Base-by-base conservation (phyloP, 2,329 filamentous ascomycete genomes). In the Fusarium mexicanum region DNA sequence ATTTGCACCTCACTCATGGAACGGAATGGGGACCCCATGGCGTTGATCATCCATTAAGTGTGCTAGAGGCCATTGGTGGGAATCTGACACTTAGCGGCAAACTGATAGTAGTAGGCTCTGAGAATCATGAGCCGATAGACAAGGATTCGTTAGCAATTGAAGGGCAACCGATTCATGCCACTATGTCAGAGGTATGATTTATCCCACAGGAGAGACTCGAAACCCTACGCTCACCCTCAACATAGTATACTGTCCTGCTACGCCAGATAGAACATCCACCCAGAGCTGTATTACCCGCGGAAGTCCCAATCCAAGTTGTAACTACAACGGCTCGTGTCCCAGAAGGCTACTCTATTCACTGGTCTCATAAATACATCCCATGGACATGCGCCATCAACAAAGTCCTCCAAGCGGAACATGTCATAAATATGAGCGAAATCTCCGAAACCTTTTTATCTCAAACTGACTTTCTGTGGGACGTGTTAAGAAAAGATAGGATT, bases 401-500 rank as follows among this genome's bases (percentile, higher is more conserved):
- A 18, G 29, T 7, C 3, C 5, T 44, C 3, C 7, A 55, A 16
- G 31, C 38, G 9, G 2, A 44, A 11, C n/a, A 61, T 37, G 12
- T 43, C n/a, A 44, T 55, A 44, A 5, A 55, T 5, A 55, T 61
- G 59, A 43, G 6, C 12, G 14, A 31, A 8, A 10, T 35, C 1
- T 11, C 31, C 2, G 29, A 33, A 4, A 4, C 16, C 11, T 20
- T 33, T 18, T 3, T 10, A 5, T 33, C 22, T 14, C 11, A 5
- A 14, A 24, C 12, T 8, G 4, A 5, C 8, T 51, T 51, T 8
- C 1, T 51, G 0, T 35, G 48, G 31, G 22, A 51, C 0, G 4
- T 24, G 3, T 18, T 18, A 5, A n/a, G 5, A 18, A 9, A 2
- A 18, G 22, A n/a, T 3, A 18, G 3, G 7, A 0, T 2, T 33